A percentile compares a stretch with the other conserved stretches of the same genome.
phyloP scores from a whole-genome alignment of 306 rosid species.

The Echinosophora koreensis region DNA sequence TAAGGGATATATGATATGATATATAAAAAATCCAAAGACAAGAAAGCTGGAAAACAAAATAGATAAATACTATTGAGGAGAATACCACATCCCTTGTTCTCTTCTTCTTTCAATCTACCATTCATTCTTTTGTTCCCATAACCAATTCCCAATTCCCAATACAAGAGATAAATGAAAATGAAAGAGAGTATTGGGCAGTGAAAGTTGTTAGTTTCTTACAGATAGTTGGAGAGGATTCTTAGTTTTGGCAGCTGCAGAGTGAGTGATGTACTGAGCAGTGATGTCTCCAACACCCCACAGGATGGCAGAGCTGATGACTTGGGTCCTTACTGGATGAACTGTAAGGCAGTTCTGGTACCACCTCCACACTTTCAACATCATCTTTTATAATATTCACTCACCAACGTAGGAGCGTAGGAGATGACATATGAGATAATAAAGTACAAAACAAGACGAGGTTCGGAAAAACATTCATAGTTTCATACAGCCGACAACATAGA shows the following conservation, averaged over 20 bases:
- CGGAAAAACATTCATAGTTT: no score
- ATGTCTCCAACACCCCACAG: conserved; percentile 86
- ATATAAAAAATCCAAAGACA: conserved; percentile 13
- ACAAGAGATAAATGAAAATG: neutral
- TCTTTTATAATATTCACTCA: neutral
- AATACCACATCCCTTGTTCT: neutral
- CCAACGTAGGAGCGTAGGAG: neutral
- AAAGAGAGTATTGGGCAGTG: no score
- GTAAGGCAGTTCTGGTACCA: conserved; percentile 82
- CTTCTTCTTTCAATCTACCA: neutral
- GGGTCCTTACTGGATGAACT: conserved; percentile 79
- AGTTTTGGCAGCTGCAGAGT: conserved; percentile 53
- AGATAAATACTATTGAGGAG: neutral
- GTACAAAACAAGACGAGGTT: no score
- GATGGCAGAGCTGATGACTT: conserved; percentile 69
- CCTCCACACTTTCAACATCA: conserved; percentile 70
- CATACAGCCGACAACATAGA: no score
- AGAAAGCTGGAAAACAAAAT: neutral
- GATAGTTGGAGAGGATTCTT: conserved; percentile 53
- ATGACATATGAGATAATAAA: no score
- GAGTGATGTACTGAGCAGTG: conserved; percentile 81
- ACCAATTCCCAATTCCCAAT: no score
- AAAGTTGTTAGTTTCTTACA: conserved; percentile 47
- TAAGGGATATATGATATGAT: neutral
- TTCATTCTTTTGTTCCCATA: neutral